Conservation (phyloP, 371 early-diverging fungal genomes). For the Amoeboradix gromovi region DNA sequence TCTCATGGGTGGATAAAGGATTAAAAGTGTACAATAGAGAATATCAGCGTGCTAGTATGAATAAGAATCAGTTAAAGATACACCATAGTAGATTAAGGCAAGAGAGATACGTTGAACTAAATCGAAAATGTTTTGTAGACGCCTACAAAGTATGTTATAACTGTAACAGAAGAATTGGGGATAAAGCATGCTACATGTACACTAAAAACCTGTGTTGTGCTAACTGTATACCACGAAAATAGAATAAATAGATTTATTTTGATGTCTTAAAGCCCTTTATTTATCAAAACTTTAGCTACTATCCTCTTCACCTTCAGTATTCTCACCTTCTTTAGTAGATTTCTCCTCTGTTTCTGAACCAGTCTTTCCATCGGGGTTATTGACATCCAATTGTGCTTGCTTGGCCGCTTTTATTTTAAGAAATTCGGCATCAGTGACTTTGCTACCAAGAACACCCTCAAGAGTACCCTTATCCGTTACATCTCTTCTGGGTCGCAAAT, state of each 20-base stretch:
- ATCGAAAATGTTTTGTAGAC: background rate
- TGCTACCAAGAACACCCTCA: background rate
- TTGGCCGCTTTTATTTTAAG: background rate
- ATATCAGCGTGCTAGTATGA: background rate
- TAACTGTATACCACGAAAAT: background rate
- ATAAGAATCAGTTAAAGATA: background rate
- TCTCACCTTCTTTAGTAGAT: too few species aligned
- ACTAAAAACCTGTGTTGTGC: background rate
- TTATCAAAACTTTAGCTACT: too few species aligned
- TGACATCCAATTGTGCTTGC: background rate
- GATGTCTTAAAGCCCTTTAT: too few species aligned
- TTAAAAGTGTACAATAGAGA: background rate
- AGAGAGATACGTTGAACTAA: background rate
- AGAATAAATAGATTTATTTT: too few species aligned
- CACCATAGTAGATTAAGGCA: background rate
- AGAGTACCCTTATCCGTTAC: background rate
- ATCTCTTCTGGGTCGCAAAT: background rate
- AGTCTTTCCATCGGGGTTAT: background rate
- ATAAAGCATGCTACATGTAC: background rate
- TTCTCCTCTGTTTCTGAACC: too few species aligned
- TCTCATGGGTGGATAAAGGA: background rate
- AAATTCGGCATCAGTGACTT: background rate
- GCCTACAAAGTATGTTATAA: background rate
- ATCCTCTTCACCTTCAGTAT: too few species aligned
- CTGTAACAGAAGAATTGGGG: background rate